Evolutionary conservation across 1,139 yeast genomes (phyloP).

Genomic region (Debaryomyces subglobosus): DNA sequence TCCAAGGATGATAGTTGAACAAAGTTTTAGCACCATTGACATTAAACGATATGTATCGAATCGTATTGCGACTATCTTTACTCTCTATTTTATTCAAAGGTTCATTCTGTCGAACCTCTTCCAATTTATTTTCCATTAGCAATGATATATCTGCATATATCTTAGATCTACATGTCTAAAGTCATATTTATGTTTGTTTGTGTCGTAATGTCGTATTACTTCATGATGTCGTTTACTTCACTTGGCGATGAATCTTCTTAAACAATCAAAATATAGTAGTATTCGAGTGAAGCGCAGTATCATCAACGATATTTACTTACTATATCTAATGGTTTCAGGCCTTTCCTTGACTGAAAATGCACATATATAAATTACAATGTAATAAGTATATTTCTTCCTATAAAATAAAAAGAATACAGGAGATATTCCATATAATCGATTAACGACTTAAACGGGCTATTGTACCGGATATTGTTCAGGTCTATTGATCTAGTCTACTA

Average conservation of each 20-base stretch:
- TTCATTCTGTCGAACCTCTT: not conserved
- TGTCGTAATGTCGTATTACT: constrained; percentile 5
- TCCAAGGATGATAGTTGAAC: constrained; percentile 85
- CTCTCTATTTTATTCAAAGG: constrained; percentile 3
- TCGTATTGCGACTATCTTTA: constrained; percentile 8
- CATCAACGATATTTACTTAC: not conserved
- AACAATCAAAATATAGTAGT: not conserved
- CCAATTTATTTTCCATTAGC: not conserved
- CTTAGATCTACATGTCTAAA: not conserved
- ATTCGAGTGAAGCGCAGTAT: not conserved
- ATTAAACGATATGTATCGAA: constrained; percentile 72
- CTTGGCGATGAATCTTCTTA: not conserved
- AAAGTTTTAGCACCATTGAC: constrained; percentile 84
- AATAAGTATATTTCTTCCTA: not conserved
- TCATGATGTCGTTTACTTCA: not conserved
- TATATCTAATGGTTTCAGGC: not conserved
- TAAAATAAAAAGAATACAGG: not conserved
- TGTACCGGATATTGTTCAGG: not conserved
- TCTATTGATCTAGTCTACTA: not conserved
- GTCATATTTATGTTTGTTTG: not conserved
- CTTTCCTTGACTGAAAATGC: not conserved
- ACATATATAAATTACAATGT: not conserved
- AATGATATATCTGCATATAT: not conserved
- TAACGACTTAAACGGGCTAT: not conserved
- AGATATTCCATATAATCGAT: not conserved